Conservation (phyloP, 306 rosid genomes). For the Neltuma alba region DNA sequence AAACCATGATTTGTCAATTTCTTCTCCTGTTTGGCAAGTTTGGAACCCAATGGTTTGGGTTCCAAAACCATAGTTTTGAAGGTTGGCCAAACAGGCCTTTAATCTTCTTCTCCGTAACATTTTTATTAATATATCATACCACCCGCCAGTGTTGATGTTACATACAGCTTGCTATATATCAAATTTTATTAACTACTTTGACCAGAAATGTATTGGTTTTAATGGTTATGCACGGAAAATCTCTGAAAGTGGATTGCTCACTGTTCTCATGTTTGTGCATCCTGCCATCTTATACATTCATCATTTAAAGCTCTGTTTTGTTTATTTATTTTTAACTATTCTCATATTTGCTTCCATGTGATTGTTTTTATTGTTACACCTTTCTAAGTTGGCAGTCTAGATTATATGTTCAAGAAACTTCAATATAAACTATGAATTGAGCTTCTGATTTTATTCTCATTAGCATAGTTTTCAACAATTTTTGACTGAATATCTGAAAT, state of each 20-base stretch:
- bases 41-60: too few relatives aligned
- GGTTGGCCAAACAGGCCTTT: too few relatives aligned
- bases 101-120: background rate
- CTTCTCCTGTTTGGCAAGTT: too few relatives aligned
- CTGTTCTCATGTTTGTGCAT: background rate
- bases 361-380: background rate
- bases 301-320: background rate
- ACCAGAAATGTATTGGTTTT: background rate
- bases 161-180: background rate
- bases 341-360: constrained; percentile 7
- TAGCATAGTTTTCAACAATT: background rate
- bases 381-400: constrained; percentile 22
- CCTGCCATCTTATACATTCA: background rate
- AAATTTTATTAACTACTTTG: background rate
- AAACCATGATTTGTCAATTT: too few relatives aligned
- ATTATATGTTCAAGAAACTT: constrained; percentile 21
- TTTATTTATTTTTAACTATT: background rate
- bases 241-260: background rate
- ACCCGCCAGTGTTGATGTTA: background rate
- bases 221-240: background rate
- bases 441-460: constrained; percentile 8
- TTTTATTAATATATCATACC: background rate
- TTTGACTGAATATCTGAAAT: constrained; percentile 12
- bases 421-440: background rate
- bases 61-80: too few relatives aligned